phyloP scores from a whole-genome alignment of 75 land plant species.

The Selaginella tamariscina region DNA sequence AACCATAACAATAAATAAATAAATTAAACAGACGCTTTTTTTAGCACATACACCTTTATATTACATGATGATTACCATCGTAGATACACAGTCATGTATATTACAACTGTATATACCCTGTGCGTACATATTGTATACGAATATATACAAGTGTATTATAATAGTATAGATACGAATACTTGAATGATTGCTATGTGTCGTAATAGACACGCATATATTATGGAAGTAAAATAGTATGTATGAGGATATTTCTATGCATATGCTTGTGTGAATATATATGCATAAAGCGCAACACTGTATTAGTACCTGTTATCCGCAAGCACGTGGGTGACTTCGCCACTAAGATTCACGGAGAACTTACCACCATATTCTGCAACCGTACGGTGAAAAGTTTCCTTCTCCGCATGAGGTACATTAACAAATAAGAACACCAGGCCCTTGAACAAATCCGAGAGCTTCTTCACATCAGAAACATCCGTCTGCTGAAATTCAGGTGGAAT shows the following conservation, averaged over 20 bases:
- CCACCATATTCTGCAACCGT: slow-evolving; percentile 85
- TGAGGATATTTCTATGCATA: neutral
- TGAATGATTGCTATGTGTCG: neutral
- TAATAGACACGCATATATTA: neutral
- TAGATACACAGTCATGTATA: no score
- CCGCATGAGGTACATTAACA: slow-evolving; percentile 45
- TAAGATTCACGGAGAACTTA: slow-evolving; percentile 82
- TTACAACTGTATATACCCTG: no score
- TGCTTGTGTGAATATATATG: slow-evolving; percentile 28
- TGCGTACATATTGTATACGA: no score
- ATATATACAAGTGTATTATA: no score
- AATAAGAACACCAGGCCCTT: slow-evolving; percentile 62
- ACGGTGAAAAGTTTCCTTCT: slow-evolving; percentile 64
- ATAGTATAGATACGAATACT: neutral
- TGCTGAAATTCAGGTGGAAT: slow-evolving; percentile 62
- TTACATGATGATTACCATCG: no score
- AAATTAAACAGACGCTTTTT: no score
- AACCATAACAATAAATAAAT: no score
- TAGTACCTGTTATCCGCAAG: slow-evolving; percentile 76
- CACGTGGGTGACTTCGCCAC: slow-evolving; percentile 60
- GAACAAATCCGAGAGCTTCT: slow-evolving; percentile 48
- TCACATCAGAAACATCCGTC: slow-evolving; percentile 60
- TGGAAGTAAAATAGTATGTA: neutral
- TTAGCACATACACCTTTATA: no score
- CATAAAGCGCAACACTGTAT: no score